Evolutionary conservation across 306 rosid genomes (phyloP).

Genomic region (Gynostemma pentaphyllum): DNA sequence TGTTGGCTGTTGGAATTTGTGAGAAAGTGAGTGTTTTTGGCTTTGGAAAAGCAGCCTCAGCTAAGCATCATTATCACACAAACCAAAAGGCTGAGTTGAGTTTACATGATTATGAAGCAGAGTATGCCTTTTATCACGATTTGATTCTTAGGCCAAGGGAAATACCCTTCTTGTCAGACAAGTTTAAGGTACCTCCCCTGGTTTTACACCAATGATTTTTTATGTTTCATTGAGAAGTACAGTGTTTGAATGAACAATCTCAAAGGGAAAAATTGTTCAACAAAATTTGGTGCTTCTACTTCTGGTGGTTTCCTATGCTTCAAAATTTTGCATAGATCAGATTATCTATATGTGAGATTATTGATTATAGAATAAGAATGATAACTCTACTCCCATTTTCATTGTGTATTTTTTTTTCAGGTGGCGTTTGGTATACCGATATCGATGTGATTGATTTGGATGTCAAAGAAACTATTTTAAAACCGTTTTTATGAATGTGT

Average conservation of each 20-base stretch:
- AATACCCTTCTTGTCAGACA: slow-evolving; percentile 59
- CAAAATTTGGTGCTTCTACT: slow-evolving; percentile 8
- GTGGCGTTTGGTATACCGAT: no score
- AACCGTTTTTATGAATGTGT: no score
- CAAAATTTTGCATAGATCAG: background rate
- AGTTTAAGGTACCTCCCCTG: slow-evolving; percentile 71
- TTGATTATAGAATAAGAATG: no score
- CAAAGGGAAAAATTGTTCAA: no score
- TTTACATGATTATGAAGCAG: slow-evolving; percentile 93
- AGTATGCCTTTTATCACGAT: slow-evolving; percentile 68
- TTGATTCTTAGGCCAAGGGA: slow-evolving; percentile 39
- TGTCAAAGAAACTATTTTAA: no score
- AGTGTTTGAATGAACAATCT: no score
- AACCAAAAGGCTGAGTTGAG: slow-evolving; percentile 82
- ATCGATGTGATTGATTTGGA: no score
- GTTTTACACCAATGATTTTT: slow-evolving; percentile 55
- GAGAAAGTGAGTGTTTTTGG: slow-evolving; percentile 76
- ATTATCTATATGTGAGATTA: no score
- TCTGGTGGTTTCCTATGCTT: no score
- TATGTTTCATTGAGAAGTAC: no score
- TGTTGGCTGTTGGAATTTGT: slow-evolving; percentile 86
- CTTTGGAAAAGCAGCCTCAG: slow-evolving; percentile 64
- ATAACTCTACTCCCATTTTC: no score
- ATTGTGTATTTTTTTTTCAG: no score
- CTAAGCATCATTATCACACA: slow-evolving; percentile 90